Evolutionary conservation across 306 rosid species (phyloP).

Genomic region (Corylus avellana): DNA sequence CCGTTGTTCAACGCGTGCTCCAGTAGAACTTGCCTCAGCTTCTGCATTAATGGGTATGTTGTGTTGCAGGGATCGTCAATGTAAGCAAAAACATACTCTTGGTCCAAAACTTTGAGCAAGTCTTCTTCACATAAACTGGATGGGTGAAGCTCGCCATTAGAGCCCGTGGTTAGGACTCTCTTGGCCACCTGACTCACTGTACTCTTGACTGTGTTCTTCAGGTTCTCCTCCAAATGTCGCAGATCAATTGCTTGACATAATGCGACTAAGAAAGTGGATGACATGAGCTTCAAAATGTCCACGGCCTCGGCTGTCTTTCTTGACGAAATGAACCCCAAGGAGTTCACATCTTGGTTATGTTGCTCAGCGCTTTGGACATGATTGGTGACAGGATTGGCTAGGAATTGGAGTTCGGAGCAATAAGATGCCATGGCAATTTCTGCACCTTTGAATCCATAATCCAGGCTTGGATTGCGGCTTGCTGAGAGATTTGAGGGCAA

Average conservation of each 20-base stretch:
- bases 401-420: conserved; percentile 91
- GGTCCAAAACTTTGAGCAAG: conserved; percentile 71
- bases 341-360: conserved; percentile 94
- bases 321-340: conserved; percentile 77
- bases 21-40: conserved; percentile 68
- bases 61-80: conserved; percentile 74
- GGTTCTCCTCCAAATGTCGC: conserved; percentile 77
- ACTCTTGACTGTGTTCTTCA: conserved; percentile 60
- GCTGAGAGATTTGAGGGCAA: conserved; percentile 81
- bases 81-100: conserved; percentile 63
- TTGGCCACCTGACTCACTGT: conserved; percentile 69
- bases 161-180: conserved; percentile 54
- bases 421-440: conserved; percentile 97
- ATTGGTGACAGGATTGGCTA: conserved; percentile 87
- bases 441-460: conserved; percentile 86
- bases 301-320: conserved; percentile 81
- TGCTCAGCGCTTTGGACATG: conserved; percentile 98
- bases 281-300: conserved; percentile 79
- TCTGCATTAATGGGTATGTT: conserved; percentile 76
- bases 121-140: conserved; percentile 79
- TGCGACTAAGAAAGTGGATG: conserved; percentile 79
- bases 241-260: conserved; percentile 86
- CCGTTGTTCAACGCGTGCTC: conserved; percentile 78
- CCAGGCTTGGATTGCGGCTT: conserved; percentile 80
- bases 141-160: conserved; percentile 77